phyloP scores from a whole-genome alignment of 768 basidiomycete species.

The Mrakia gelida region DNA sequence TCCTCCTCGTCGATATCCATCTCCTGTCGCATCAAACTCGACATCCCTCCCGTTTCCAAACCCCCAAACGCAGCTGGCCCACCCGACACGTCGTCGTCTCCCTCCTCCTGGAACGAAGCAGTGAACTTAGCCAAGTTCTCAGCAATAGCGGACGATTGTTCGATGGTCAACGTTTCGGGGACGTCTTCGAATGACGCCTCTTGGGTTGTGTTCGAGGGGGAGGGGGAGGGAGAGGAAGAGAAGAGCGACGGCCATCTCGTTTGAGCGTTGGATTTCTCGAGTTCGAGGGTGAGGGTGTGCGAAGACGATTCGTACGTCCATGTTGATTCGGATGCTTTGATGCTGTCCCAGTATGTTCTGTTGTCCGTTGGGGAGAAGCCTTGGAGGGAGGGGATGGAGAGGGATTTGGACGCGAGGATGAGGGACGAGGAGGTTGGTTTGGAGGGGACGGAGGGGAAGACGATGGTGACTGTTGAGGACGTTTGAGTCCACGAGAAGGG shows the following conservation, averaged over 20 bases:
- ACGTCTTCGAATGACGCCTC: conserved; percentile 40
- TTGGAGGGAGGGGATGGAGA: conserved; percentile 54
- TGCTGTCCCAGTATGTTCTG: conserved; percentile 61
- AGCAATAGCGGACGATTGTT: conserved; percentile 69
- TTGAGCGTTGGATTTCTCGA: conserved; percentile 79
- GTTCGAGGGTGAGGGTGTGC: conserved; percentile 71
- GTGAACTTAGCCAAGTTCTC: conserved; percentile 86
- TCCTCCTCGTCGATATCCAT: conserved; percentile 74
- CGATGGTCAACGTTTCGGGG: conserved; percentile 81
- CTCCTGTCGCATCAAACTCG: conserved; percentile 81
- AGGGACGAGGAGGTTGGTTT: conserved; percentile 57
- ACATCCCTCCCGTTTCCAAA: conserved; percentile 46
- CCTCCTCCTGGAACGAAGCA: conserved; percentile 54
- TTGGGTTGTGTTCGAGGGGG: too few species aligned
- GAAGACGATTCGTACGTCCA: conserved; percentile 79
- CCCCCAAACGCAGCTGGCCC: conserved; percentile 44
- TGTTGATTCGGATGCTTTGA: conserved; percentile 71
- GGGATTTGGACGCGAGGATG: conserved; percentile 58
- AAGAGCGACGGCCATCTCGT: conserved; percentile 88
- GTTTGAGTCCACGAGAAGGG: conserved; percentile 94
- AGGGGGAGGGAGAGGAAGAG: too few species aligned
- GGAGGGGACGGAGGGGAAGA: conserved; percentile 72
- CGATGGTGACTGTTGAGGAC: conserved; percentile 72
- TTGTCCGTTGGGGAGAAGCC: conserved; percentile 12
- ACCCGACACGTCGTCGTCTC: conserved; percentile 60